Conservation (phyloP, 202 grass and related monocot species). For the Dendrocalamus latiflorus region DNA sequence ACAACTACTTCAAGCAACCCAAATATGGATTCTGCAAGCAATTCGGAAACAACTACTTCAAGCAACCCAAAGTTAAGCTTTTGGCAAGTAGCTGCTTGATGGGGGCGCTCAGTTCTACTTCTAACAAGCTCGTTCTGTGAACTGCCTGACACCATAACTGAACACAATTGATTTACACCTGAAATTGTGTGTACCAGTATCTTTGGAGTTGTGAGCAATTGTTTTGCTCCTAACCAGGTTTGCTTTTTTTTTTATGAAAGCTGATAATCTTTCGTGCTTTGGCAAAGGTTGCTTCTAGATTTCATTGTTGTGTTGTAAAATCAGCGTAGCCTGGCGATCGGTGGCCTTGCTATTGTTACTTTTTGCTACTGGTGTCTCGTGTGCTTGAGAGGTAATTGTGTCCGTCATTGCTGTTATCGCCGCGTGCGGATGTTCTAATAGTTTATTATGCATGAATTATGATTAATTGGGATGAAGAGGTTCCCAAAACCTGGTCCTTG, state of each 20-base stretch:
- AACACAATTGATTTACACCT: background rate
- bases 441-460: background rate
- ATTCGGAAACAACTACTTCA: too few relatives aligned
- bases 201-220: background rate
- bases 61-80: too few relatives aligned
- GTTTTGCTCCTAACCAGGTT: background rate
- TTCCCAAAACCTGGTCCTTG: background rate
- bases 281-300: conserved; percentile 17
- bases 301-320: background rate
- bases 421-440: background rate
- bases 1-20: too few relatives aligned
- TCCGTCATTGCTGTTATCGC: background rate
- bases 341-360: background rate
- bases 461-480: background rate
- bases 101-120: background rate
- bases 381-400: background rate
- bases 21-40: too few relatives aligned
- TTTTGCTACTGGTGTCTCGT: background rate
- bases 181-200: background rate
- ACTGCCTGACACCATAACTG: conserved; percentile 3
- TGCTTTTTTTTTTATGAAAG: background rate
- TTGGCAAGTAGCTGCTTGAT: conserved; percentile 23
- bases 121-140: background rate
- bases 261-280: background rate
- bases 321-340: background rate